Conservation (phyloP, 2,329 filamentous ascomycete species). For the Talaromyces sp. region DNA sequence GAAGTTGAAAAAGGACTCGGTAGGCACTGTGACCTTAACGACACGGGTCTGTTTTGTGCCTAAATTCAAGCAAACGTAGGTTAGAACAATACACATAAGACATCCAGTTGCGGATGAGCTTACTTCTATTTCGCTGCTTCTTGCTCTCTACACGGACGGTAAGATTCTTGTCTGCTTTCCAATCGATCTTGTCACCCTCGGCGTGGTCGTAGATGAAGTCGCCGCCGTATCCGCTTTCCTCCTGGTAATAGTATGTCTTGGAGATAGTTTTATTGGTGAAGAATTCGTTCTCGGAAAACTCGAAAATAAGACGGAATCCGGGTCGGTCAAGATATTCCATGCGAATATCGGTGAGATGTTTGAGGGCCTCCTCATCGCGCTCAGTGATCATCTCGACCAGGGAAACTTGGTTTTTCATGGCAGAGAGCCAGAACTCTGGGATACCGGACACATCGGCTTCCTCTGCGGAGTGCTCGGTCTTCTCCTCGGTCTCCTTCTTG, state of each 20-base stretch:
- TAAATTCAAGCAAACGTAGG: slow-evolving; percentile 38
- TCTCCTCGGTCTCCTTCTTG: slow-evolving; percentile 56
- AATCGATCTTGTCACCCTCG: slow-evolving; percentile 96
- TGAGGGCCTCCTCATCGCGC: slow-evolving; percentile 89
- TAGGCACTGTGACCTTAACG: slow-evolving; percentile 98
- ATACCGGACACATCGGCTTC: slow-evolving; percentile 66
- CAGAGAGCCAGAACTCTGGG: slow-evolving; percentile 98
- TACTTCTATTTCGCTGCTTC: slow-evolving; percentile 99
- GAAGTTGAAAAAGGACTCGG: slow-evolving; percentile 99
- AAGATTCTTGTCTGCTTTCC: slow-evolving; percentile 88
- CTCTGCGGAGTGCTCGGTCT: slow-evolving; percentile 46
- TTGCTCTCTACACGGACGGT: slow-evolving; percentile 96
- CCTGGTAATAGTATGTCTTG: slow-evolving; percentile 99
- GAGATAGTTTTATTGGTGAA: slow-evolving; percentile 96
- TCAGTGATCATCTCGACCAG: slow-evolving; percentile 99
- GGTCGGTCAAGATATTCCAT: slow-evolving; percentile 99
- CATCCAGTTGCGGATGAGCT: slow-evolving; percentile 31
- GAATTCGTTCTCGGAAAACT: slow-evolving; percentile 91
- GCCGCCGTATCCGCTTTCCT: slow-evolving; percentile 95
- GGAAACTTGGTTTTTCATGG: slow-evolving; percentile 99
- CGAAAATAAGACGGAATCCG: slow-evolving; percentile 96
- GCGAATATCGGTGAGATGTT: slow-evolving; percentile 84
- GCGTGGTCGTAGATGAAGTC: slow-evolving; percentile 99
- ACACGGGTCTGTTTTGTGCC: slow-evolving; percentile 99
- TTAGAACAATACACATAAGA: slow-evolving; percentile 16